These are phyloP conservation scores for Mortierella sp. DNA, from an alignment of 371 early-diverging fungal genomes.

Conservation along the genomic window DNA sequence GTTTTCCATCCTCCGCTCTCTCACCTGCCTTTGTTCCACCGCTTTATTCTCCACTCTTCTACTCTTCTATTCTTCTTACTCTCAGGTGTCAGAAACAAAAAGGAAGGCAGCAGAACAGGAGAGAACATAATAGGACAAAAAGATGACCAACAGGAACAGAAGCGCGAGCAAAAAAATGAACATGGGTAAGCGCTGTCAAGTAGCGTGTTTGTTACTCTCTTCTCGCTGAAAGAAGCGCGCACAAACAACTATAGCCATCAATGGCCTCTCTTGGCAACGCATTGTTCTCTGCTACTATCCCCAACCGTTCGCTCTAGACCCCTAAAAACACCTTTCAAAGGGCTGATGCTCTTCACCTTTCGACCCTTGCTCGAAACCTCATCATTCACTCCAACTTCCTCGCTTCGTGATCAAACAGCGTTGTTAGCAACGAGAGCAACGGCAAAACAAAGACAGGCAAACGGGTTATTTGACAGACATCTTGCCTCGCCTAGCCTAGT, in stretches of 20 bases:
- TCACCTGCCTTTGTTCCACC: neutral
- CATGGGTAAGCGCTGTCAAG: neutral
- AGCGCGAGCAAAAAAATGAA: neutral
- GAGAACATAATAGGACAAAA: neutral
- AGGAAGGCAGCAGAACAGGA: neutral
- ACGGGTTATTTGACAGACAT: neutral
- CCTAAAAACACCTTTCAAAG: neutral
- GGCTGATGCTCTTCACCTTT: neutral
- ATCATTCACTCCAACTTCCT: neutral
- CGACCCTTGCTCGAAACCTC: neutral
- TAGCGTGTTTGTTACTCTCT: neutral
- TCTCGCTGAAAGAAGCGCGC: neutral
- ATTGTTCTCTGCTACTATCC: neutral
- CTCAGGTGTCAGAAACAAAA: neutral
- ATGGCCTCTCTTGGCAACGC: neutral
- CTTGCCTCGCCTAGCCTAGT: neutral
- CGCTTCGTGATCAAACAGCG: neutral
- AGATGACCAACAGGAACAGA: neutral
- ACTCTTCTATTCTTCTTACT: neutral
- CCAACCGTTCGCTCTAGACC: neutral
- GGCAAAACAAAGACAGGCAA: neutral
- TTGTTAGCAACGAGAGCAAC: neutral
- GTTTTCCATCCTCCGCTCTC: neutral
- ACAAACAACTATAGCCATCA: neutral
- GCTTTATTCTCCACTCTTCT: neutral